Base-by-base conservation (phyloP, 805 yeast genomes). In the Candida morakotiae region DNA sequence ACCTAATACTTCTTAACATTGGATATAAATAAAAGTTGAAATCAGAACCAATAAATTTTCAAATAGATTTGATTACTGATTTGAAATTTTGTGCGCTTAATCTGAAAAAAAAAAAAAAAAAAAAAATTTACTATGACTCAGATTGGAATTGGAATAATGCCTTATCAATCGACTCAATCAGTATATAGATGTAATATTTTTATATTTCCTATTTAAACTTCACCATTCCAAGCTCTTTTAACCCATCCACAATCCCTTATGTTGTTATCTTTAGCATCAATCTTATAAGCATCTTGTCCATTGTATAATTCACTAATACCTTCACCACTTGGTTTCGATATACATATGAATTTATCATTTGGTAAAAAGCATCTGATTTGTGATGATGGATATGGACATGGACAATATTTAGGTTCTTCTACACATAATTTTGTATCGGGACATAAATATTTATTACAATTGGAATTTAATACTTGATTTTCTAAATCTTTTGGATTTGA, bases 221-320 rank as follows among this genome's bases (percentile, higher is more conserved):
- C 28, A 17, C 87, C 91, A 14, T 71, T 69, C 67, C 75, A 84
- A 0, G 87, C 91, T 38, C 86, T 68, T 19, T 60, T 56, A 2
- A 87, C 96, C 86, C 91, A 89, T 7, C 84, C 83, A 59, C 98
- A 91, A 52, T 84, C 96, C 56, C 93, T 54, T 27, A 67, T 55
- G 28, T 68, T 42, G 68, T 65, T 48, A 75, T 86, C 51, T 58
- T 65, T 31, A 44, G 62, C 81, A 67, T 45, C 83, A 62, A 56
- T 62, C 56, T 41, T 62, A 68, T 51, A 75, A 64, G 60, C 78
- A 60, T 52, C 71, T 62, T 43, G 66, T 52, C 46, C 69, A 37
- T 62, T 51, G 41, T 68, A 73, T 14, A 54, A 51, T 17, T 46
- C 49, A 2, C 56, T 48, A 10, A 49, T 45, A 9, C 60, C 41